Evolutionary conservation across 805 yeast species (phyloP), one percentile per base, ranked within the genome.

Genomic region (Hanseniaspora nectarophila): DNA sequence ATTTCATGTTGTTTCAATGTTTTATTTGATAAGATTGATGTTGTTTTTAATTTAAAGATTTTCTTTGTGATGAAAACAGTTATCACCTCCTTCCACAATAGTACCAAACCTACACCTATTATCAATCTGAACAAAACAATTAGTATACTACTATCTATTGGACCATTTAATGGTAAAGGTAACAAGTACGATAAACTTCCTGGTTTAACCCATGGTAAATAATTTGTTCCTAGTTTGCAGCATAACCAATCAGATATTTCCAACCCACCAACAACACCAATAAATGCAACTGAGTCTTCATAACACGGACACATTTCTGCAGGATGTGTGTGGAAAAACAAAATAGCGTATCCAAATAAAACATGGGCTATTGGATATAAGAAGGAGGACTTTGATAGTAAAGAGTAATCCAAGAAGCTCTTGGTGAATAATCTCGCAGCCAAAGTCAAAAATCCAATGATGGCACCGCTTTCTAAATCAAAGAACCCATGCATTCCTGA

Each of bases 401-500:
- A 18, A 13, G 21, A n/a, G 5, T 48, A 1, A 1, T 61, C 50
- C 60, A 83, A 85, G 69, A 78, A 77, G 9, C 56, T 28, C 7
- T 60, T 60, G 1, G 77, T 72, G 5, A 58, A 55, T 42, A 62
- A 57, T 48, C 95, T 69, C 21, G 74, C 60, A n/a, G 71, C 43
- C 56, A 76, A 77, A 33, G 82, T 70, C 0, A 67, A 35, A 0
- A 68, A 45, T 0, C 98, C 98, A 16, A 87, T 67, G 0, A 75
- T 0, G 0, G 77, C 67, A 5, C 98, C 98, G 18, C 76, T 62
- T 0, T 68, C 47, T 2, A 92, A 72, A 63, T 92, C 98, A 21
- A 84, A 66, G 55, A 85, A 75, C 2, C 98, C 97, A 67, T 92
- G 98, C 98, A 90, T 90, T 3, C 98, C 98, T 64, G 95, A 88